phyloP scores from a whole-genome alignment of 768 basidiomycete genomes.

The Galerina sulciceps region DNA sequence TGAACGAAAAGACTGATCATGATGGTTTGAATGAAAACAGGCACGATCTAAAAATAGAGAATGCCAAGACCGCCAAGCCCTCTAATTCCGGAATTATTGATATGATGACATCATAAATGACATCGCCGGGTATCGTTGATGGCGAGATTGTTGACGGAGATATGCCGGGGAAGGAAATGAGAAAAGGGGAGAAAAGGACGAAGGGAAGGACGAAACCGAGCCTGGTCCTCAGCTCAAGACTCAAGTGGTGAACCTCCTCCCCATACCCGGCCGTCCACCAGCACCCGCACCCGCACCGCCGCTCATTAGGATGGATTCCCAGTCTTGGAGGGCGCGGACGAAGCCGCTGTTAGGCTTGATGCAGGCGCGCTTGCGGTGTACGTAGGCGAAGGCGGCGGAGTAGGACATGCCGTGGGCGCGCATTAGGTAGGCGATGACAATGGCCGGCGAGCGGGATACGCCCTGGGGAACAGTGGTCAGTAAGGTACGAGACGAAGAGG shows the following conservation, averaged over 20 bases:
- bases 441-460: constrained; percentile 75
- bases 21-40: no score
- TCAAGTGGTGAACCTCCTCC: constrained; percentile 11
- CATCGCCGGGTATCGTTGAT: no score
- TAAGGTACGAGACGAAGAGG: background rate
- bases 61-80: no score
- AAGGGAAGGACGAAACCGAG: background rate
- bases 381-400: constrained; percentile 62
- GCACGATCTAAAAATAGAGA: no score
- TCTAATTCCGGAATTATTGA: no score
- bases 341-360: constrained; percentile 83
- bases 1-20: no score
- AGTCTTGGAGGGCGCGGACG: constrained; percentile 59
- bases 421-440: constrained; percentile 85
- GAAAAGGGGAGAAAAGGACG: background rate
- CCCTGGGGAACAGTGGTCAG: constrained; percentile 48
- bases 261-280: constrained; percentile 9
- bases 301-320: constrained; percentile 41
- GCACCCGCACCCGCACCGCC: background rate
- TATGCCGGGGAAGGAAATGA: background rate
- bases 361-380: constrained; percentile 71
- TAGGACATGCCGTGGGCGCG: constrained; percentile 74
- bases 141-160: no score
- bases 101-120: no score
- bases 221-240: background rate